Conservation (phyloP, 2,329 filamentous ascomycete genomes). For the Cladosporium sp. region DNA sequence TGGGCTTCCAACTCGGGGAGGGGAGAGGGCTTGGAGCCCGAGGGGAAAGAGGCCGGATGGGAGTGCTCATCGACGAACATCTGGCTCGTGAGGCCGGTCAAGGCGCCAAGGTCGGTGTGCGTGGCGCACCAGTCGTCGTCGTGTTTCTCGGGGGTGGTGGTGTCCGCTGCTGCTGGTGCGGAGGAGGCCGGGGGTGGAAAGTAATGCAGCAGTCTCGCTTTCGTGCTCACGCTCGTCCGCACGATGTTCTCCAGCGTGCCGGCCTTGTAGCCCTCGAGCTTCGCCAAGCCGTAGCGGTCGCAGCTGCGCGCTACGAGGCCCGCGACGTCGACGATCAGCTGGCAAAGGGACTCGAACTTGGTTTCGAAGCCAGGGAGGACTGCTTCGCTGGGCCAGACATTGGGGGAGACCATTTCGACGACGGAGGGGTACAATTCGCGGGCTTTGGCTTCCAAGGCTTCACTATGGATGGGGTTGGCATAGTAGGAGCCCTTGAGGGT, state of each 20-base stretch:
- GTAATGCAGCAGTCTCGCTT: conserved; percentile 90
- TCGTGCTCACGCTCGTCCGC: conserved; percentile 80
- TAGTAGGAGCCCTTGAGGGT: conserved; percentile 83
- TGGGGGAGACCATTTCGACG: conserved; percentile 85
- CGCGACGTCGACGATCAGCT: conserved; percentile 84
- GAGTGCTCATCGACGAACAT: conserved; percentile 88
- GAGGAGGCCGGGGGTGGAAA: conserved; percentile 60
- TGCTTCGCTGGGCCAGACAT: conserved; percentile 77
- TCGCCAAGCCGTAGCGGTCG: conserved; percentile 77
- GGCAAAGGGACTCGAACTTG: conserved; percentile 74
- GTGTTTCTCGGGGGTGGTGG: conserved; percentile 41
- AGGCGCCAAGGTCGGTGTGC: conserved; percentile 86
- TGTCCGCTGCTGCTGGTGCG: conserved; percentile 36
- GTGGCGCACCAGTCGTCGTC: conserved; percentile 95
- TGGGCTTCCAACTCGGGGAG: conserved; percentile 72
- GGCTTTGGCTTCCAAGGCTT: conserved; percentile 60
- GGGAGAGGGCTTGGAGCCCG: conserved; percentile 43
- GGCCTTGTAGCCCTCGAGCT: conserved; percentile 73
- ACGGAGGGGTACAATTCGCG: conserved; percentile 64
- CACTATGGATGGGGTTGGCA: conserved; percentile 66
- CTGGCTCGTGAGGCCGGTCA: conserved; percentile 90
- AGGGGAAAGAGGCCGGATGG: conserved; percentile 36
- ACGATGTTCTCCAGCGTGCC: conserved; percentile 89
- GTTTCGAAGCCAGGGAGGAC: conserved; percentile 74
- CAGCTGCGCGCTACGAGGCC: conserved; percentile 88